Evolutionary conservation across 192 early-diverging fungal species (phyloP).

Genomic region (Pilaira anomala): DNA sequence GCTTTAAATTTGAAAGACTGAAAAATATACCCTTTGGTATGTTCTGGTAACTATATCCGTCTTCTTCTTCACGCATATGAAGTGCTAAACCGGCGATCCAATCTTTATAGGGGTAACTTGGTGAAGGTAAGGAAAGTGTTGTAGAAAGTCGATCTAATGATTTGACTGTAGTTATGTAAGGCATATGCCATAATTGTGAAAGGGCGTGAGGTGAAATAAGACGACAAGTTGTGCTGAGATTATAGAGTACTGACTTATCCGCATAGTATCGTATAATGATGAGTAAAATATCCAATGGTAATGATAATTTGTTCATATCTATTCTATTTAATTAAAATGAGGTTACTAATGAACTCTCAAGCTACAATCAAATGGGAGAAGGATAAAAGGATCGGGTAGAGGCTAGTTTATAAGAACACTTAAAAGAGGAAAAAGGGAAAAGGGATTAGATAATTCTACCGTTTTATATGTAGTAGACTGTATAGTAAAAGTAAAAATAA

Average conservation of each 20-base stretch:
- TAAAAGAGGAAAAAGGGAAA: not conserved
- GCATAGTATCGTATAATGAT: conserved; percentile 1
- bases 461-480: not conserved
- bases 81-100: not conserved
- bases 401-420: not conserved
- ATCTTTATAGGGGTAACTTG: not conserved
- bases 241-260: not conserved
- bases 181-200: not conserved
- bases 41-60: no score
- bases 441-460: not conserved
- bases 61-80: not conserved
- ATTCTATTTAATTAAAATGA: not conserved
- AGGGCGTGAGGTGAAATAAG: not conserved
- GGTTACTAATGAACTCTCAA: not conserved
- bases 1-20: not conserved
- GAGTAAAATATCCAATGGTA: conserved; percentile 2
- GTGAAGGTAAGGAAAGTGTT: not conserved
- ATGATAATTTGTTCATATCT: not conserved
- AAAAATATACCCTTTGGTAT: not conserved
- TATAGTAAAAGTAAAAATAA: not conserved
- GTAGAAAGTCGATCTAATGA: not conserved
- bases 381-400: not conserved
- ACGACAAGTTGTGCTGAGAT: not conserved
- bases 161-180: not conserved
- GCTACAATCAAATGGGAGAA: not conserved